These are phyloP conservation scores for Saprolegnia diclina DNA, from an alignment of 352 stramenopile species.

Conservation along the genomic window DNA sequence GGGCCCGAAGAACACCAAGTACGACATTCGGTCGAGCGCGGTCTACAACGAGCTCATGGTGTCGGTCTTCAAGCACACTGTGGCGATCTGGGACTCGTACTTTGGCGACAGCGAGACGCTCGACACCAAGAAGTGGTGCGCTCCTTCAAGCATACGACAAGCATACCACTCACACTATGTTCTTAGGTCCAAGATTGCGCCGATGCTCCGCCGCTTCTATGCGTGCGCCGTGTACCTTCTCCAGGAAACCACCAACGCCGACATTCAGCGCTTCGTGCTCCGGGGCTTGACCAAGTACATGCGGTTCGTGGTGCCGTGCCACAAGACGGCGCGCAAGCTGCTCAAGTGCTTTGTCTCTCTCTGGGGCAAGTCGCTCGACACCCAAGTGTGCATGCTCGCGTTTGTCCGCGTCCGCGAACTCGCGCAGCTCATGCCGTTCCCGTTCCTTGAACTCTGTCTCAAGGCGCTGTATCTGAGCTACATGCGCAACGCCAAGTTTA, in stretches of 20 bases:
- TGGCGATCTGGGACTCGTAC: slow-evolving; percentile 29
- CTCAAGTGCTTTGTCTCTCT: slow-evolving; percentile 83
- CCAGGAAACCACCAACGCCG: slow-evolving; percentile 70
- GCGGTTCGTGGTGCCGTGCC: slow-evolving; percentile 55
- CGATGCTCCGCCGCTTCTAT: slow-evolving; percentile 90
- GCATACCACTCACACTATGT: slow-evolving; percentile 37
- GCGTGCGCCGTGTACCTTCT: slow-evolving; percentile 90
- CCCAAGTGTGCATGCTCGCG: slow-evolving; percentile 83
- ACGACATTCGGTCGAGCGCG: slow-evolving; percentile 88
- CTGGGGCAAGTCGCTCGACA: slow-evolving; percentile 78
- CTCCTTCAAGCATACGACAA: slow-evolving; percentile 33
- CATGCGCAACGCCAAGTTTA: slow-evolving; percentile 94
- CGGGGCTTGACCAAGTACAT: slow-evolving; percentile 75
- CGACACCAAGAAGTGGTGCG: slow-evolving; percentile 19
- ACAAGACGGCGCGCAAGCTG: slow-evolving; percentile 57
- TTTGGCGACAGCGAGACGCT: not conserved
- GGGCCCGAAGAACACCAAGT: slow-evolving; percentile 75
- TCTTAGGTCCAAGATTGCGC: slow-evolving; percentile 38
- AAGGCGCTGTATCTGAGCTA: slow-evolving; percentile 96
- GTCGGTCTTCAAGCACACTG: slow-evolving; percentile 84
- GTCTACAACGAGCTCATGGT: slow-evolving; percentile 96
- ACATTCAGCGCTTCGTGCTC: slow-evolving; percentile 80
- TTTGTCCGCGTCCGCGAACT: slow-evolving; percentile 96
- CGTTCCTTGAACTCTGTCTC: slow-evolving; percentile 94
- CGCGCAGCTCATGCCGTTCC: slow-evolving; percentile 92